Evolutionary conservation across 1,139 yeast genomes (phyloP).

Genomic region (Magnusiomyces starmeri): DNA sequence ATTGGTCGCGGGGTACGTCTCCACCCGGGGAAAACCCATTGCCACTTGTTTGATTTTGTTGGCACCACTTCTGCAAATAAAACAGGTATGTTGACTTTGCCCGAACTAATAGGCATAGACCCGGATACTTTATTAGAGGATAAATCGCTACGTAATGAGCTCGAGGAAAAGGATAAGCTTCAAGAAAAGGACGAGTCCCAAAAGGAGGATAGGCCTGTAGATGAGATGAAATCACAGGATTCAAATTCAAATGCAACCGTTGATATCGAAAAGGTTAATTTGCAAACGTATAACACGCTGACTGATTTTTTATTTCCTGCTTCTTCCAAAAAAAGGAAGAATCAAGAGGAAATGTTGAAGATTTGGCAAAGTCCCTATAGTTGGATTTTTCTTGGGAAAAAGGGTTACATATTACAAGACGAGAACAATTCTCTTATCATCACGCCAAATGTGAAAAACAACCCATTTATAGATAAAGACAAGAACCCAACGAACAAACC

Average conservation of each 20-base stretch:
- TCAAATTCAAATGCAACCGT: neutral
- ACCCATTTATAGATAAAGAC: neutral
- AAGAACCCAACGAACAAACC: slow-evolving; percentile 3
- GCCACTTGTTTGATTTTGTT: slow-evolving; percentile 75
- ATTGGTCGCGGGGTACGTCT: slow-evolving; percentile 80
- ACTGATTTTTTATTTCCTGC: neutral
- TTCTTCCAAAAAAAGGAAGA: neutral
- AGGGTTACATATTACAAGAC: too few relatives aligned
- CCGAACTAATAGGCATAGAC: slow-evolving; percentile 50
- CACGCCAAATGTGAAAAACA: too few relatives aligned
- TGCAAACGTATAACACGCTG: neutral
- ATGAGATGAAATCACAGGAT: too few relatives aligned
- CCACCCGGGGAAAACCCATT: slow-evolving; percentile 51
- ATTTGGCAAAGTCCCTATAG: neutral
- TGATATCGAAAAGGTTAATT: neutral
- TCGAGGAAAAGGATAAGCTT: slow-evolving; percentile 10
- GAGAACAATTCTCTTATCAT: too few relatives aligned
- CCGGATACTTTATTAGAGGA: slow-evolving; percentile 25
- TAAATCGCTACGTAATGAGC: slow-evolving; percentile 7
- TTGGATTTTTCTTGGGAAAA: neutral
- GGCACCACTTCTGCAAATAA: slow-evolving; percentile 41
- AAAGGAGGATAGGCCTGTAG: neutral
- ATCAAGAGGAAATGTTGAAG: neutral
- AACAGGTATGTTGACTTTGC: slow-evolving; percentile 54
- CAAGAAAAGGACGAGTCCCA: slow-evolving; percentile 5